Evolutionary conservation across 2,329 filamentous ascomycete species (phyloP), one percentile per base, ranked within the genome.

Genomic region (Beauveria pseudobassiana): DNA sequence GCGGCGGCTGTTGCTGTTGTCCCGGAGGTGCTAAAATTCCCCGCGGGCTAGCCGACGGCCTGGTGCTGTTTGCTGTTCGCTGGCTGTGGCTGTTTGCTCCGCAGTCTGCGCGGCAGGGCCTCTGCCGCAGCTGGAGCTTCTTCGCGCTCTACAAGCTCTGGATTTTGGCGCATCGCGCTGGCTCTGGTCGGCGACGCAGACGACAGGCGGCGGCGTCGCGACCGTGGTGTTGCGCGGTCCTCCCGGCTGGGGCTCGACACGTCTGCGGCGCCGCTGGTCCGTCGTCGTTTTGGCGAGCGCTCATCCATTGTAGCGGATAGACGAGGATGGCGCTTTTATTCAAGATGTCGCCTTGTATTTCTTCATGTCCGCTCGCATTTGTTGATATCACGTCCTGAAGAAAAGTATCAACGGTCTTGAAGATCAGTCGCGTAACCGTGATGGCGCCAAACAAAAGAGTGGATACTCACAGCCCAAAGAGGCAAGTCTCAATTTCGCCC

Each of bases 101-200:
- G 5, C 48, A 28, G 0, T 42, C 34, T 8, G 61, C 48, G 40
- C 34, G 49, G 63, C 63, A 6, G 62, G 1, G 62, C 63, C 63
- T 70, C 66, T 63, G 74, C 72, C 64, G 73, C 63, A 48, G 74
- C 68, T 67, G 75, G 67, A 67, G 74, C 69, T 61, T 75, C 74
- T 68, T 75, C 71, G 65, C 79, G 76, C 61, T 78, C 75, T 40
- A 87, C 72, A 7, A 87, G 76, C 12, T 85, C 80, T 0, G 86
- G 83, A 64, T 88, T 83, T 53, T 83, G 80, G 65, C 83, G 81
- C 62, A 85, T 78, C 16, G 88, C 73, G 67, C 85, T 89, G 14
- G 86, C 80, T 69, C 80, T 84, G 0, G 86, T 88, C 0, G 87
- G 86, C n/a, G 86, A 88, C 59, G 83, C 83, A 69, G 86, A 89